These are phyloP conservation scores for Boletus sp. DNA, from an alignment of 768 basidiomycete species.

Conservation along the genomic window DNA sequence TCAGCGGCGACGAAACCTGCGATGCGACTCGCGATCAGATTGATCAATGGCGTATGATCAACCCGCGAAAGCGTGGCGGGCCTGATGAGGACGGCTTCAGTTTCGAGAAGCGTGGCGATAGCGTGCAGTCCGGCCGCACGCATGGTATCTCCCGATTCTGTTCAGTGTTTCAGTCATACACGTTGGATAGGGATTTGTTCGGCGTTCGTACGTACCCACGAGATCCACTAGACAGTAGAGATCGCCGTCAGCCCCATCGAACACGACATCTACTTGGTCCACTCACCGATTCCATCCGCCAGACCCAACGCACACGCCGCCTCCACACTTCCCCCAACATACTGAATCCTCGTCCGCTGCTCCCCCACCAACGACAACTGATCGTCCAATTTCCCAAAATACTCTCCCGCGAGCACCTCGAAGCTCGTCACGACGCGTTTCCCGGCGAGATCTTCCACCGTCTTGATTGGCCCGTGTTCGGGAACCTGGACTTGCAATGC, in stretches of 20 bases:
- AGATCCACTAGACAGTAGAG: slow-evolving; percentile 68
- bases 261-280: not conserved
- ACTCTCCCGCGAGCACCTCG: slow-evolving; percentile 77
- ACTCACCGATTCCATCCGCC: slow-evolving; percentile 92
- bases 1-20: slow-evolving; percentile 87
- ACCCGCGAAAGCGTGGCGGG: slow-evolving; percentile 63
- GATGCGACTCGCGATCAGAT: slow-evolving; percentile 80
- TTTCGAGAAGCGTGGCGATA: slow-evolving; percentile 82
- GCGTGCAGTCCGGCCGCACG: slow-evolving; percentile 93
- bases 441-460: slow-evolving; percentile 77
- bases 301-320: slow-evolving; percentile 95
- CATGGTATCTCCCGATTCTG: slow-evolving; percentile 99
- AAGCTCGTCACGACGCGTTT: slow-evolving; percentile 95
- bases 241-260: not conserved
- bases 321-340: slow-evolving; percentile 97
- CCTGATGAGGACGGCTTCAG: slow-evolving; percentile 92
- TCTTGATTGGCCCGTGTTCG: slow-evolving; percentile 63
- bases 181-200: not conserved
- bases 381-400: slow-evolving; percentile 68
- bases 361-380: slow-evolving; percentile 49
- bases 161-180: not conserved
- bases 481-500: slow-evolving; percentile 88
- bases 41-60: slow-evolving; percentile 62
- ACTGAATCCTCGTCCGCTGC: slow-evolving; percentile 78
- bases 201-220: slow-evolving; percentile 63